Percentiles rank a stretch among this genome's conserved stretches.
Evolutionary conservation across 2,329 filamentous ascomycete genomes (phyloP).

Genomic region (Conoideocrella luteorostrata): DNA sequence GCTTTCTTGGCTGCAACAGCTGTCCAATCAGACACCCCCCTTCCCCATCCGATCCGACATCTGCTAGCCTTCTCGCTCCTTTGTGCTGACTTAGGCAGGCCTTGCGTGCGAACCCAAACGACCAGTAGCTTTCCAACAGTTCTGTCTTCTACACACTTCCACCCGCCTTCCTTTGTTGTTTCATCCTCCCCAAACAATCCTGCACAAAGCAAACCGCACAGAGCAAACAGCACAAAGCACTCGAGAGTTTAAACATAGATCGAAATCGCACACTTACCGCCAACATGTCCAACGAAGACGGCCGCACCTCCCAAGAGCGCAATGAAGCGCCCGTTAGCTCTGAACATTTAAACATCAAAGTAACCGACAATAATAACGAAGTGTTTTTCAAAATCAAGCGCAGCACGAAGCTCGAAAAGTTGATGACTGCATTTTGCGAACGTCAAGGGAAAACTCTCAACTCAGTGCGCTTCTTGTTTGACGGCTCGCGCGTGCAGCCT

Average conservation of each 20-base stretch:
- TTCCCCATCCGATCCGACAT: slow-evolving; percentile 15
- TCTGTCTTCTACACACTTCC: no score
- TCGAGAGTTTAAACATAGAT: neutral
- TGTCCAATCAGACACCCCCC: slow-evolving; percentile 17
- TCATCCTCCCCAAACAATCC: no score
- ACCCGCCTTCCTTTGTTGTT: no score
- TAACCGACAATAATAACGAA: slow-evolving; percentile 98
- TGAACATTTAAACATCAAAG: slow-evolving; percentile 98
- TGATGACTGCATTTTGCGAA: slow-evolving; percentile 98
- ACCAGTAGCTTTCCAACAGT: no score
- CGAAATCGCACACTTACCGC: neutral
- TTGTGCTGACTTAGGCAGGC: no score
- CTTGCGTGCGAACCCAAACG: no score
- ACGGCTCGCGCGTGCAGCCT: slow-evolving; percentile 85
- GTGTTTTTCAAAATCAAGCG: slow-evolving; percentile 99
- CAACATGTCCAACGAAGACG: slow-evolving; percentile 39
- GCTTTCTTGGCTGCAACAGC: neutral
- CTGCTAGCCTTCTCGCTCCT: neutral
- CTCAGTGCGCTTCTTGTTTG: slow-evolving; percentile 90
- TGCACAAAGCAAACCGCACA: neutral
- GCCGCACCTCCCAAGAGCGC: slow-evolving; percentile 41
- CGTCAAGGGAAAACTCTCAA: slow-evolving; percentile 80
- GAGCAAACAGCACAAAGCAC: neutral
- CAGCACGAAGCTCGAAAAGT: slow-evolving; percentile 88
- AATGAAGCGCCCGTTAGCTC: slow-evolving; percentile 40